Conservation (phyloP, 2,329 filamentous ascomycete species). For the Hypoxylon sp. region DNA sequence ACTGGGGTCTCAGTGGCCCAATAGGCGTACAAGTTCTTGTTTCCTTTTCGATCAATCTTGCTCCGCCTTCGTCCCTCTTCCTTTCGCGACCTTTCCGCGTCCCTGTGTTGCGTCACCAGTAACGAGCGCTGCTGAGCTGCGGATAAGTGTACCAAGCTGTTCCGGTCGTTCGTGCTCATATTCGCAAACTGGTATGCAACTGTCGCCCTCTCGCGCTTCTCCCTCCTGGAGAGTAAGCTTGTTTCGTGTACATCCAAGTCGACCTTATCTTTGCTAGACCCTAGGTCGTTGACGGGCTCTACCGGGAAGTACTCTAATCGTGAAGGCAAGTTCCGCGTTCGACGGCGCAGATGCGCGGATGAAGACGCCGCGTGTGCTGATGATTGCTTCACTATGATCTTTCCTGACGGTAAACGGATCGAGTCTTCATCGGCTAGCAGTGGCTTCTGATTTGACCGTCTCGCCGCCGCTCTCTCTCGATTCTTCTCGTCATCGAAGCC, state of each 20-base stretch:
- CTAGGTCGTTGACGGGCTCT: slow-evolving; percentile 14
- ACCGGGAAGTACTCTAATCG: slow-evolving; percentile 22
- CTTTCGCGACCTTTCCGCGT: slow-evolving; percentile 37
- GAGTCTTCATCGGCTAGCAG: slow-evolving; percentile 33
- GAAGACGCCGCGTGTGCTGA: slow-evolving; percentile 23
- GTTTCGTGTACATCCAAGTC: slow-evolving; percentile 17
- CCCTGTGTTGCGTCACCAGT: slow-evolving; percentile 34
- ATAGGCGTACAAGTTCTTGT: slow-evolving; percentile 48
- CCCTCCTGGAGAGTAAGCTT: slow-evolving; percentile 32
- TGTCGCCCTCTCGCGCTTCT: slow-evolving; percentile 34
- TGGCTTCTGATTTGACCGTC: slow-evolving; percentile 21
- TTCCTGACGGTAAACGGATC: slow-evolving; percentile 40
- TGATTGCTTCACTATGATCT: slow-evolving; percentile 37
- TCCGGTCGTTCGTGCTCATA: slow-evolving; percentile 37
- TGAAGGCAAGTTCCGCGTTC: slow-evolving; percentile 21
- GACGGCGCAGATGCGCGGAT: slow-evolving; percentile 24
- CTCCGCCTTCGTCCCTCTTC: slow-evolving; percentile 39
- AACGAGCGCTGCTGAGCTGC: slow-evolving; percentile 35
- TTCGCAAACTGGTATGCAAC: slow-evolving; percentile 34
- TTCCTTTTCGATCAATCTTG: slow-evolving; percentile 45
- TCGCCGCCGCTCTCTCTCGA: background rate
- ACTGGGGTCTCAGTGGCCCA: slow-evolving; percentile 47
- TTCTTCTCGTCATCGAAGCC: slow-evolving; percentile 9
- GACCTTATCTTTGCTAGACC: slow-evolving; percentile 18
- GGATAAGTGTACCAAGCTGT: slow-evolving; percentile 36